Conservation (phyloP, 768 basidiomycete species). For the Coprinellus micaceus region DNA sequence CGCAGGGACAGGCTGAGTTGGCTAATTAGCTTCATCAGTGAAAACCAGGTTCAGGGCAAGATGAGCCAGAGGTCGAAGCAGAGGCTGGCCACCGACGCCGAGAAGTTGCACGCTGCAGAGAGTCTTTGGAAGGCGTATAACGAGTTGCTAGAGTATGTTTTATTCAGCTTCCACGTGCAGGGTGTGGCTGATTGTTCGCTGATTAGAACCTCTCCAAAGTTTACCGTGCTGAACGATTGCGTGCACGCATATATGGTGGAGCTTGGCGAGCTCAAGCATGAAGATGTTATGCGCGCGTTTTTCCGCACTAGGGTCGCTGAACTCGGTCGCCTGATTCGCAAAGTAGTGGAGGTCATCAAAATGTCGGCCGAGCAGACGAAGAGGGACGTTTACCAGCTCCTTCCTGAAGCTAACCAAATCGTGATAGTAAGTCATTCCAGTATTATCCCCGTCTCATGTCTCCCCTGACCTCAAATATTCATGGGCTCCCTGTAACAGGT, state of each 20-base stretch:
- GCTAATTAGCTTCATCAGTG: conserved; percentile 87
- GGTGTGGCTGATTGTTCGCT: not conserved
- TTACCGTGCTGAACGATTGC: conserved; percentile 66
- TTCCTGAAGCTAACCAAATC: conserved; percentile 68
- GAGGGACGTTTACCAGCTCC: conserved; percentile 38
- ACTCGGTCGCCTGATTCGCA: conserved; percentile 64
- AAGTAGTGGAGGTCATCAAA: conserved; percentile 49
- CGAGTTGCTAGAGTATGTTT: conserved; percentile 56
- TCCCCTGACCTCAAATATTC: not conserved
- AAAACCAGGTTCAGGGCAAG: conserved; percentile 76
- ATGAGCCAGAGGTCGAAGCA: conserved; percentile 72
- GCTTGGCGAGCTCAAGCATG: conserved; percentile 49
- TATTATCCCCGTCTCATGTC: not conserved
- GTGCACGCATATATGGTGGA: conserved; percentile 68
- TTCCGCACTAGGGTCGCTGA: conserved; percentile 69
- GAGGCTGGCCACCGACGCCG: conserved; percentile 74
- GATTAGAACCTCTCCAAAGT: conserved; percentile 49
- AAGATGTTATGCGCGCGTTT: conserved; percentile 81
- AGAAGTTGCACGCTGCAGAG: conserved; percentile 78
- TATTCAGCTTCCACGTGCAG: not conserved
- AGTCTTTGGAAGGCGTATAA: conserved; percentile 81
- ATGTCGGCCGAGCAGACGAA: conserved; percentile 41
- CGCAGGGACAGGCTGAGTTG: conserved; percentile 75
- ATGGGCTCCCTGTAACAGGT: conserved; percentile 40
- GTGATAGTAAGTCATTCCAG: conserved; percentile 50